Base-by-base conservation (phyloP, 371 early-diverging fungal species). In the Mucor mucedo region DNA sequence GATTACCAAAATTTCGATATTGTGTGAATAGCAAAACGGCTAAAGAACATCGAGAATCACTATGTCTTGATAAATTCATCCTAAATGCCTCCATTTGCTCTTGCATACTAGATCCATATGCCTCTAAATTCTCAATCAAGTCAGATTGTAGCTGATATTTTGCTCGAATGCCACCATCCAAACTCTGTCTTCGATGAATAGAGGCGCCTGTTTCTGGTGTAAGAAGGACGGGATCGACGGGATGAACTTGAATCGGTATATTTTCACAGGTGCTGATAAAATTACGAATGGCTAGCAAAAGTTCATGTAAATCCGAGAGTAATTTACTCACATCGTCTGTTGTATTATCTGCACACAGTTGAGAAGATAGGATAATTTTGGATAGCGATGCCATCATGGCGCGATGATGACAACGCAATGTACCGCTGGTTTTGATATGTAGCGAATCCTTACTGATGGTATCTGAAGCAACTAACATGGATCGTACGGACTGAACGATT, bases 351-450 rank as follows among this genome's bases (percentile, higher is more conserved):
- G 93, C 78, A 3, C 93, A 93, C 9, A 91, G 80, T 60, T 95
- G 92, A 5, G 95, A 88, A 9, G 94, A 87, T 21, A 96, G 79
- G 13, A 94, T 85, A 39, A 98, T 75, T 59, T 92, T 93, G 28
- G 92, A 90, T 52, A 95, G 79, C 2, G 91, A 73, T 4, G 88
- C 87, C 84, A 92, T 91, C 60, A 97, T 85, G 39, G 88, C 85
- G 3, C 89, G 86, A 76, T 96, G 92, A 66, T 92, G 88, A 40
- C 84, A 77, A 64, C 89, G 84, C 28, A 97, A 79, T 11, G 82
- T 70, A 14, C 80, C 71, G 67, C 91, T 87, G 16, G 82, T 75
- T 39, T 86, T 83, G 64, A 92, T 82, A 55, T 85, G 69, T 4
- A 83, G 69, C 0, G 89, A 79, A 38, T 92, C 91, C 58, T 86